A percentile compares a stretch with the other conserved stretches of the same genome.
phyloP scores from a whole-genome alignment of 2,329 filamentous ascomycete genomes.

The Pseudohalonectria lignicola region DNA sequence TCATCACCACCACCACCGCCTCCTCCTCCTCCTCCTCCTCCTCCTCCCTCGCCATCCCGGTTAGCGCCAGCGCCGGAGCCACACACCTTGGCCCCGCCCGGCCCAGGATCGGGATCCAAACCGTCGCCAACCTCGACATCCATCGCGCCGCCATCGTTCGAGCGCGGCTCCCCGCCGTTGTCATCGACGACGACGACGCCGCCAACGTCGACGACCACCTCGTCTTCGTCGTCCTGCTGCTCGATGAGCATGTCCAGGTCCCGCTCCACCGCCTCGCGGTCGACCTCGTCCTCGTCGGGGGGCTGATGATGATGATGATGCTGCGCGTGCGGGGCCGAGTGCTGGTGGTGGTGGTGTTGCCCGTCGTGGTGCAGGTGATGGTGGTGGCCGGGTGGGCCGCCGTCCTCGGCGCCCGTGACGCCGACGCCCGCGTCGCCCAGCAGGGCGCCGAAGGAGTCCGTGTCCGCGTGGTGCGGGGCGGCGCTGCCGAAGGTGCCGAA shows the following conservation, averaged over 20 bases:
- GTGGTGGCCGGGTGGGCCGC: slow-evolving; percentile 5
- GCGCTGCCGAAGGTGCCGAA: slow-evolving; percentile 23
- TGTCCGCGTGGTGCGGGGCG: slow-evolving; percentile 23
- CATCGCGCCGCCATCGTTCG: neutral
- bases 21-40: too few relatives aligned
- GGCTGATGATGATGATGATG: slow-evolving; percentile 3
- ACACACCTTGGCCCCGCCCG: too few relatives aligned
- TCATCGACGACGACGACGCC: slow-evolving; percentile 2
- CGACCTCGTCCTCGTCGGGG: slow-evolving; percentile 14
- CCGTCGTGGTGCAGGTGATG: slow-evolving; percentile 2
- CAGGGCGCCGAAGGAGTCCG: slow-evolving; percentile 40
- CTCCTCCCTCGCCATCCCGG: too few relatives aligned
- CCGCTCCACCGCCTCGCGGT: slow-evolving; percentile 31
- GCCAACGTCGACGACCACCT: too few relatives aligned
- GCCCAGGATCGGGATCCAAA: neutral
- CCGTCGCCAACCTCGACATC: neutral
- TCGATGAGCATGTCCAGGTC: slow-evolving; percentile 43
- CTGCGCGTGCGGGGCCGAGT: slow-evolving; percentile 4
- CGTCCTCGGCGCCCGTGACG: slow-evolving; percentile 8
- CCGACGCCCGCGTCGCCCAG: slow-evolving; percentile 34
- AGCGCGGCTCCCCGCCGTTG: slow-evolving; percentile 2
- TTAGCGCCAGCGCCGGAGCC: too few relatives aligned
- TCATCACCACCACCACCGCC: too few relatives aligned
- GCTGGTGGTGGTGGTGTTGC: slow-evolving; percentile 3
- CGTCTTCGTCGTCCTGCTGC: slow-evolving; percentile 31